A percentile compares a stretch with the other conserved stretches of the same genome.
Conservation (phyloP, 2,329 filamentous ascomycete genomes). For the Microsporum ferrugineum region DNA sequence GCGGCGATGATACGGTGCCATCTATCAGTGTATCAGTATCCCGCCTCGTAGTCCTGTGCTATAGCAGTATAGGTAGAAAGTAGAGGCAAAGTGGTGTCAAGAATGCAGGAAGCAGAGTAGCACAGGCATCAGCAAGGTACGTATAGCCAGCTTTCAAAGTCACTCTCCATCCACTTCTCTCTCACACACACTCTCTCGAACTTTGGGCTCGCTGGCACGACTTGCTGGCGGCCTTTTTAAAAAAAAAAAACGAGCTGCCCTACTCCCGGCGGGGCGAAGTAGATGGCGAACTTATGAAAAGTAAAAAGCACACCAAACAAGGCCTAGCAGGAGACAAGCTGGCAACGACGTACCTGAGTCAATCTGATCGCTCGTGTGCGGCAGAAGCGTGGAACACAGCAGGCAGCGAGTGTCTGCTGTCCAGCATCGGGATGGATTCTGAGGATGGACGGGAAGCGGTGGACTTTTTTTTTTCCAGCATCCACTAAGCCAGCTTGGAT, state of each 20-base stretch:
- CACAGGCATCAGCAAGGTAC: background rate
- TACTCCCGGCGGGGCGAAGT: background rate
- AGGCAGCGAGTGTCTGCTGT: background rate
- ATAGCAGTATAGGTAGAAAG: background rate
- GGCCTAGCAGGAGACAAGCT: background rate
- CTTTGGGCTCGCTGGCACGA: background rate
- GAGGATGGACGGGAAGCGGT: background rate
- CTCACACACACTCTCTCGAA: background rate
- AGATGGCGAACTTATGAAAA: background rate
- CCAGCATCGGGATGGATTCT: conserved; percentile 1
- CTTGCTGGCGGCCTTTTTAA: background rate
- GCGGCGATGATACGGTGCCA: conserved; percentile 34
- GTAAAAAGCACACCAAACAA: background rate
- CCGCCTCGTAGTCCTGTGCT: background rate
- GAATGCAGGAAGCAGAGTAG: conserved; percentile 1
- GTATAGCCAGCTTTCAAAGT: background rate
- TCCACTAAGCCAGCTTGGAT: background rate
- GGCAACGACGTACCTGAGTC: background rate
- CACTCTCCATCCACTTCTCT: background rate
- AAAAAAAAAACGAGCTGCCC: background rate
- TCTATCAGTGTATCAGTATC: conserved; percentile 14
- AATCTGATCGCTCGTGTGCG: conserved; percentile 4
- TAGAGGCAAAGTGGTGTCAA: background rate
- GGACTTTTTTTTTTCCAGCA: background rate
- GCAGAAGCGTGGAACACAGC: conserved; percentile 1